Conservation (phyloP, 2,329 filamentous ascomycete species). For the Exophiala bonariae region DNA sequence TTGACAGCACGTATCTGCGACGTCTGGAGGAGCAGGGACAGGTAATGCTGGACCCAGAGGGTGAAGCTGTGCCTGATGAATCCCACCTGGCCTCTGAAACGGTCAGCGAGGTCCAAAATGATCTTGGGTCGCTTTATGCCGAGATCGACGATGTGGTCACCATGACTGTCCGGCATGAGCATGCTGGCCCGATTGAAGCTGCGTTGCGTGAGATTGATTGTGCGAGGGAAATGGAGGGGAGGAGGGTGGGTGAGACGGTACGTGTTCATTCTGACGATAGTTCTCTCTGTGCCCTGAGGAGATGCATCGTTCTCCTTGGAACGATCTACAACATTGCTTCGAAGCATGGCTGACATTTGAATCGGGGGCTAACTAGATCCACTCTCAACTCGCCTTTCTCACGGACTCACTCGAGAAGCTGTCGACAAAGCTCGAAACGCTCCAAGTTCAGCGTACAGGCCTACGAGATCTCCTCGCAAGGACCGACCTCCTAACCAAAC, state of each 20-base stretch:
- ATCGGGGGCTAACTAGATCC: conserved; percentile 2
- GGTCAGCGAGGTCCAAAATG: conserved; percentile 9
- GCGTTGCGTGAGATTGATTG: conserved; percentile 5
- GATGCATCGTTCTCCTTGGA: background rate
- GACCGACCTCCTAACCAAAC: background rate
- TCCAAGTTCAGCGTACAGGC: conserved; percentile 14
- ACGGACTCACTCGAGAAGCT: conserved; percentile 8
- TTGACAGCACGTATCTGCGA: conserved; percentile 23
- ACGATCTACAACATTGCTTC: background rate
- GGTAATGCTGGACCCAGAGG: too few relatives aligned
- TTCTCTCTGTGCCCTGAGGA: background rate
- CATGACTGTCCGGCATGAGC: conserved; percentile 23
- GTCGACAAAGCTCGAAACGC: conserved; percentile 5
- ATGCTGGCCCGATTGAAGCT: conserved; percentile 9
- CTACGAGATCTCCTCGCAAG: background rate
- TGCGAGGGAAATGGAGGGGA: background rate
- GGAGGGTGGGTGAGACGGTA: conserved; percentile 5
- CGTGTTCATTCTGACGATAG: background rate
- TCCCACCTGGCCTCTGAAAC: background rate
- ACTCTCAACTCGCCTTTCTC: conserved; percentile 13
- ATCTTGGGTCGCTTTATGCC: conserved; percentile 21
- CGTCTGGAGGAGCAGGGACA: conserved; percentile 4
- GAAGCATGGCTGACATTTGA: background rate
- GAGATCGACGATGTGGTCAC: conserved; percentile 26
- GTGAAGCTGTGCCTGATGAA: background rate